Percentiles rank a stretch among this genome's conserved stretches.
Evolutionary conservation across 768 basidiomycete species (phyloP).

Genomic region (Termitomyces eurrhizus): DNA sequence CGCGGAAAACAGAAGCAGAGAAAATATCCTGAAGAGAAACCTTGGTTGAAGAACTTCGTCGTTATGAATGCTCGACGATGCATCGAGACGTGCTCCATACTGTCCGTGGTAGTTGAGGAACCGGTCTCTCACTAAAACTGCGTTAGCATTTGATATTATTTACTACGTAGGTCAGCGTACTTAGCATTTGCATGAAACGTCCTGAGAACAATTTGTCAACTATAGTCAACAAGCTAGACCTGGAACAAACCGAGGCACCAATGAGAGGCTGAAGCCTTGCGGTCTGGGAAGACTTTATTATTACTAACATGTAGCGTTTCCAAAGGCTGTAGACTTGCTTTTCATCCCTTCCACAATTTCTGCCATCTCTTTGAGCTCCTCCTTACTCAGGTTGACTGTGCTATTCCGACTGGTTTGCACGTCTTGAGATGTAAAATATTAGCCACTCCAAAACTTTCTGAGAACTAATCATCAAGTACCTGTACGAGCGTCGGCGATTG

Average conservation of each 20-base stretch:
- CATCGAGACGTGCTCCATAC: constrained; percentile 36
- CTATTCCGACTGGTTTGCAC: constrained; percentile 2
- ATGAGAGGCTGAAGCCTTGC: not conserved
- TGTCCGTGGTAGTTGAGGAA: constrained; percentile 43
- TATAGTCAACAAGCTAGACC: not conserved
- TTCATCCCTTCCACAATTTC: constrained; percentile 7
- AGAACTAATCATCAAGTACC: not conserved
- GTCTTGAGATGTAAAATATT: not conserved
- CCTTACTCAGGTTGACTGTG: constrained; percentile 3
- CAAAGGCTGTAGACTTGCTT: not conserved
- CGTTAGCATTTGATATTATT: no score
- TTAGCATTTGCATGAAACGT: constrained; percentile 13
- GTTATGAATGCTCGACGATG: constrained; percentile 27
- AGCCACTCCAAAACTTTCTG: not conserved
- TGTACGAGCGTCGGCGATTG: constrained; percentile 9
- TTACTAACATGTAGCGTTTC: not conserved
- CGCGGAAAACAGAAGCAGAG: constrained; percentile 39
- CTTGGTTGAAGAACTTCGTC: constrained; percentile 21
- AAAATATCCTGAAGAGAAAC: constrained; percentile 27
- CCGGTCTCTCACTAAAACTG: constrained; percentile 12
- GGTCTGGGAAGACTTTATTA: not conserved
- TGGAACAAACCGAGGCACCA: constrained; percentile 2
- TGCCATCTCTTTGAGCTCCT: constrained; percentile 7
- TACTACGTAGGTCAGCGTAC: not conserved
- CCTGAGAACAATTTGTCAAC: constrained; percentile 5